These are phyloP conservation scores for Beauveria medogensis DNA, from an alignment of 2,329 filamentous ascomycete species.

Conservation along the genomic window DNA sequence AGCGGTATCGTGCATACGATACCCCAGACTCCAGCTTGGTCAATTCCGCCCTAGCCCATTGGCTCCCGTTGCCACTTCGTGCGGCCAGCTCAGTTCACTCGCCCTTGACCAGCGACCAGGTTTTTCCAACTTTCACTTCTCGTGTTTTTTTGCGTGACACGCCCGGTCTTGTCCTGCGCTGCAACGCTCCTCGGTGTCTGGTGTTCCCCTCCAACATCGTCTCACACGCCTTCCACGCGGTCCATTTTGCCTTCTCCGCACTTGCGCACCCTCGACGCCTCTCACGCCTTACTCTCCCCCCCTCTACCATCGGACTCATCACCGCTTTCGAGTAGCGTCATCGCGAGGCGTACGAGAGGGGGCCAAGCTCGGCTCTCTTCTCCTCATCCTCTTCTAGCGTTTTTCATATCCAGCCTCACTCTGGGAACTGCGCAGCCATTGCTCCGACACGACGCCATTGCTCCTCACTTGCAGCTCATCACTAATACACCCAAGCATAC, in stretches of 20 bases:
- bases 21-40: not conserved
- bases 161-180: constrained; percentile 1
- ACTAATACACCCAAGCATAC: constrained; percentile 1
- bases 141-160: not conserved
- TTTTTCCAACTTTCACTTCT: not conserved
- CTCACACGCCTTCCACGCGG: constrained; percentile 1
- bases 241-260: constrained; percentile 4
- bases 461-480: constrained; percentile 6
- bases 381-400: constrained; percentile 11
- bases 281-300: not conserved
- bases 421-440: not conserved
- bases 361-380: not conserved
- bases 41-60: not conserved
- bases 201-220: not conserved
- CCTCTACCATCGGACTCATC: constrained; percentile 7
- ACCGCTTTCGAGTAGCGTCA: constrained; percentile 7
- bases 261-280: constrained; percentile 3
- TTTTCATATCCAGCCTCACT: not conserved
- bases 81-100: not conserved
- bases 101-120: not conserved
- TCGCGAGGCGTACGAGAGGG: constrained; percentile 7
- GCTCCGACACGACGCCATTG: not conserved
- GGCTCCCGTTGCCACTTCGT: not conserved
- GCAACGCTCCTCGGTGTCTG: not conserved
- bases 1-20: not conserved